Percentiles rank a stretch among this genome's conserved stretches.
Evolutionary conservation across 2,329 filamentous ascomycete genomes (phyloP).

Genomic region (Aschersonia sp.): DNA sequence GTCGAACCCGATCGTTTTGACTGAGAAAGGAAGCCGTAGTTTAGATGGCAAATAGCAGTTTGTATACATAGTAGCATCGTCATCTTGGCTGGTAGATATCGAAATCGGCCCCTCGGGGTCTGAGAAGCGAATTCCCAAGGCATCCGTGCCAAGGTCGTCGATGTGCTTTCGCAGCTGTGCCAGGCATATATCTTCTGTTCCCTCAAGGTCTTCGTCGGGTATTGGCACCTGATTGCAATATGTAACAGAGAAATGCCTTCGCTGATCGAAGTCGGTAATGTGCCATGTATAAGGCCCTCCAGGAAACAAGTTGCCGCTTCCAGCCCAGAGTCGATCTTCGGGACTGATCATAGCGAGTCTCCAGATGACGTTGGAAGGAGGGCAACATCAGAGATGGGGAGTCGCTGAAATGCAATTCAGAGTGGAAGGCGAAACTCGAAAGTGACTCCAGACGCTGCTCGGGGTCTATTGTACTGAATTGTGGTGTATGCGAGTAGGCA

Average conservation of each 20-base stretch:
- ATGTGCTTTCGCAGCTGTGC: conserved; percentile 9
- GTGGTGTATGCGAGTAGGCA: neutral
- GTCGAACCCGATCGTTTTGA: conserved; percentile 5
- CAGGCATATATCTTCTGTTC: conserved; percentile 7
- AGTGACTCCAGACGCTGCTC: neutral
- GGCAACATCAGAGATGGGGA: neutral
- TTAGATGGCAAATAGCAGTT: conserved; percentile 11
- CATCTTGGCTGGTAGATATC: conserved; percentile 9
- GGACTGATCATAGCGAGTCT: neutral
- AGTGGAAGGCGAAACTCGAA: neutral
- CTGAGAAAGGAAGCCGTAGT: conserved; percentile 6
- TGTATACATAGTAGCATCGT: conserved; percentile 13
- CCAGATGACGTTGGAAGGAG: neutral
- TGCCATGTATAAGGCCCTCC: conserved; percentile 11
- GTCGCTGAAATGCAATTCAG: neutral
- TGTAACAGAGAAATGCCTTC: conserved; percentile 10
- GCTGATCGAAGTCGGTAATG: conserved; percentile 11
- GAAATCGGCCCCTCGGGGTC: conserved; percentile 5
- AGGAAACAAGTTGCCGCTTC: neutral
- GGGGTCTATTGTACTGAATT: neutral
- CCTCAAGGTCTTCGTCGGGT: conserved; percentile 5
- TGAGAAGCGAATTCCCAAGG: conserved; percentile 10
- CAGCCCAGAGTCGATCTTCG: neutral
- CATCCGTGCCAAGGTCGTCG: conserved; percentile 6
- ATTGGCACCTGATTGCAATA: neutral